Base-by-base conservation (phyloP, 2,329 filamentous ascomycete species). In the Cytospora leucostoma region DNA sequence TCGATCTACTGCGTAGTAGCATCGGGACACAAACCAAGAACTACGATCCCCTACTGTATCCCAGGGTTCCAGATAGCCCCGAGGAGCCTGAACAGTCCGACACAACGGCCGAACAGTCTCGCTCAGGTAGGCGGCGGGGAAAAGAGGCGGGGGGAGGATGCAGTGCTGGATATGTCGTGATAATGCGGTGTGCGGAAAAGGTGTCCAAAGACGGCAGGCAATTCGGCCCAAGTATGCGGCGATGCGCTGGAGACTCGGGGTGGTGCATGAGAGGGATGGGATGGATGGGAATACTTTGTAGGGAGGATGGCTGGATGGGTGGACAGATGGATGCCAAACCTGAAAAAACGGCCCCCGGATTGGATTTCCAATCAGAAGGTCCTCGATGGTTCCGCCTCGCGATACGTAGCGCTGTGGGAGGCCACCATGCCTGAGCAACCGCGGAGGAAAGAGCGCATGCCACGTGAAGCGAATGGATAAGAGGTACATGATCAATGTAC, bases 391-490 rank as follows among this genome's bases (percentile, higher is more conserved):
- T 19, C 44, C 44, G 44, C n/a, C 12, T 19, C 44, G 17, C 40
- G 12, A 38, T 38, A 13, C 37, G 12, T 19, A 8, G 44, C 44
- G 7, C 7, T 19, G 44, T 8, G n/a, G n/a, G n/a, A 44, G 27
- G 4, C 27, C 27, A 27, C 27, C 27, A 27, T 27, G 27, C 17
- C 40, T 44, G 5, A 13, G 38, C 40, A 17, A n/a, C 7, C 17
- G 40, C 17, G 17, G 40, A 19, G 15, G 38, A 17, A 12, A 17
- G 15, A 12, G 40, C 7, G 17, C 17, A n/a, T 49, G 58, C 32
- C 58, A 61, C 51, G 58, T 61, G 58, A 55, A 47, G 58, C 51
- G 32, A 21, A 33, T 27, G n/a, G 50, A 40, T 35, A 8, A 7
- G 38, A 37, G 35, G 35, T 37, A 37, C 35, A 37, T 37, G 12